Evolutionary conservation across 306 rosid species (phyloP), one percentile per base, ranked within the genome.

Genomic region (Cicer pinnatifidum): DNA sequence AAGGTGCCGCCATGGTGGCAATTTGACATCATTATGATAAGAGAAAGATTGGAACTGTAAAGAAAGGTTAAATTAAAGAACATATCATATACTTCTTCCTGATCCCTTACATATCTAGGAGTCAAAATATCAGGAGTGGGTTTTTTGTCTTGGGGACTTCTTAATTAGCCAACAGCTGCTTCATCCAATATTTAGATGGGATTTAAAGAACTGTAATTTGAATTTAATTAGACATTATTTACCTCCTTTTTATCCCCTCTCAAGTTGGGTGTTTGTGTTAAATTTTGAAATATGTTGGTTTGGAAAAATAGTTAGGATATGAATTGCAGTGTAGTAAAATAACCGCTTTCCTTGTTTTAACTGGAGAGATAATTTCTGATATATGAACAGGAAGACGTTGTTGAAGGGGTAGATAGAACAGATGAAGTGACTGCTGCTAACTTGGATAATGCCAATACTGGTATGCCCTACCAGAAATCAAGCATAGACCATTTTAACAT

Each of bases 401-500:
- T 68, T 45, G 81, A 75, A 58, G 82, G 72, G 61, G 85, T 85
- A 63, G 41, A 83, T 15, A 81, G 67, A 80, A 83, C 71, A 44
- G 89, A 86, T 69, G 45, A 68, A 76, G 83, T 9, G 60, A 72
- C 17, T 71, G 48, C 86, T 77, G 64, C 61, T 20, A 57, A 70
- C 16, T 50, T 5, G 0, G 89, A 78, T 73, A 82, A 58, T 72
- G 72, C 82, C 20, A 80, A 20, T 68, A 75, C 72, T 68, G 65
- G 75, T 20, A 19, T 44, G 8, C 78, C 78, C 35, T 50, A 77
- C 75, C 71, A 79, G 81, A 91, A 86, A 75, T 66, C 74, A 35
- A 91, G 95, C 79, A 37, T 88, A 35, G 96, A 94, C 84, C 86
- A 74, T 83, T 94, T 91, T 81, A 86, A 88, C 71, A 60, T 81